Evolutionary conservation across 306 rosid species (phyloP).

Genomic region (Rubus idaeus): DNA sequence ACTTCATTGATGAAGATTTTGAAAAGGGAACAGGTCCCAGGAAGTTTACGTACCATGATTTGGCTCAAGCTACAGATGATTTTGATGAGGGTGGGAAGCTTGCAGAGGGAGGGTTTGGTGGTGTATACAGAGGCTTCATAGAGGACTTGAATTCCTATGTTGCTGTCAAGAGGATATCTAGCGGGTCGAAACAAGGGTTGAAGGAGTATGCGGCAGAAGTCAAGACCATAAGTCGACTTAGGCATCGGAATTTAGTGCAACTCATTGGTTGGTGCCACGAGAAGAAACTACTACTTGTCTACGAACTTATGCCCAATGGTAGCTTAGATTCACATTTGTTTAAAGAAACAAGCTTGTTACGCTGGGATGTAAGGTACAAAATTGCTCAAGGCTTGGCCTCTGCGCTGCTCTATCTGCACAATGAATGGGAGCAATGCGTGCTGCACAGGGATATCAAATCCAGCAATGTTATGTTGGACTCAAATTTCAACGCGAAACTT

Average conservation of each 20-base stretch:
- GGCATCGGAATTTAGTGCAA: background rate
- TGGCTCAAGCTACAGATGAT: background rate
- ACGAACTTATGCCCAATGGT: background rate
- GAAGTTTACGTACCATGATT: background rate
- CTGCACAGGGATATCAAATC: background rate
- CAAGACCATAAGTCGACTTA: background rate
- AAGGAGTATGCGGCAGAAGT: constrained; percentile 13
- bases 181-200: background rate
- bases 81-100: background rate
- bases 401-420: background rate
- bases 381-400: background rate
- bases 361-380: background rate
- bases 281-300: background rate
- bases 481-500: background rate
- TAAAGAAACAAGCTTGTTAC: background rate
- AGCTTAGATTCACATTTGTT: background rate
- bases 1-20: background rate
- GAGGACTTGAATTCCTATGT: background rate
- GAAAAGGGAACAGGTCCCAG: background rate
- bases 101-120: constrained; percentile 11
- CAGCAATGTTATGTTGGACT: background rate
- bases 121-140: background rate
- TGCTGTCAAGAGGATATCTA: constrained; percentile 6
- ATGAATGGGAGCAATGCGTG: constrained; percentile 5
- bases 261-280: constrained; percentile 13